A percentile compares a stretch with the other conserved stretches of the same genome.
These are phyloP conservation scores for Papilionanthe hybrid DNA, from an alignment of 116 monocot species.

Conservation along the genomic window DNA sequence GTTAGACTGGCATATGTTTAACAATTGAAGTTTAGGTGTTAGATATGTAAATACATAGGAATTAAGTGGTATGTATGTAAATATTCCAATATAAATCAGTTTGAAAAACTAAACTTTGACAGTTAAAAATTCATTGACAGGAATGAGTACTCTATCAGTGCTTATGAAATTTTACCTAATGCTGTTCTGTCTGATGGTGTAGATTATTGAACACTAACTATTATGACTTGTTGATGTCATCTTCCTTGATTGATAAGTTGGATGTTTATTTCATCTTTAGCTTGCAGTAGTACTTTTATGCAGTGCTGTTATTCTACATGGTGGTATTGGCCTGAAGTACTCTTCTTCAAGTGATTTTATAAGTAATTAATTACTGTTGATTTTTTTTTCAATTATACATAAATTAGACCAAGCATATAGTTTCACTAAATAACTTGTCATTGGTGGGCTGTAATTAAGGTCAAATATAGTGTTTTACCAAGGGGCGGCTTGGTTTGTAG, in stretches of 20 bases:
- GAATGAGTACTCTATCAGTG: too few relatives aligned
- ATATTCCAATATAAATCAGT: too few relatives aligned
- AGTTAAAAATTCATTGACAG: not conserved
- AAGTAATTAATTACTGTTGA: not conserved
- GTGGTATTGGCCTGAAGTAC: not conserved
- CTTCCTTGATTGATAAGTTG: not conserved
- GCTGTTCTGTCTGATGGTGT: not conserved
- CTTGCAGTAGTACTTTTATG: not conserved
- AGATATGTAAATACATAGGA: too few relatives aligned
- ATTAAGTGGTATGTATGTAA: too few relatives aligned
- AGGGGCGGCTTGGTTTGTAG: not conserved
- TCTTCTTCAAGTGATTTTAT: not conserved
- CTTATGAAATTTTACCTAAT: not conserved
- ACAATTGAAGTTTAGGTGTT: too few relatives aligned
- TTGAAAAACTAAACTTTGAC: not conserved
- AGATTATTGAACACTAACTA: not conserved
- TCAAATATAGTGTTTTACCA: not conserved
- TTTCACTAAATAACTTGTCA: not conserved
- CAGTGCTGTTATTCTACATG: not conserved
- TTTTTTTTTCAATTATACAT: not conserved
- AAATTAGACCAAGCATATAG: not conserved
- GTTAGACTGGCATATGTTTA: too few relatives aligned
- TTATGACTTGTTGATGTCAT: not conserved
- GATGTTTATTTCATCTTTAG: not conserved
- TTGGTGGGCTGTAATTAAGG: not conserved